phyloP scores from a whole-genome alignment of 208 protist genomes.

The Leishmania mexicana region DNA sequence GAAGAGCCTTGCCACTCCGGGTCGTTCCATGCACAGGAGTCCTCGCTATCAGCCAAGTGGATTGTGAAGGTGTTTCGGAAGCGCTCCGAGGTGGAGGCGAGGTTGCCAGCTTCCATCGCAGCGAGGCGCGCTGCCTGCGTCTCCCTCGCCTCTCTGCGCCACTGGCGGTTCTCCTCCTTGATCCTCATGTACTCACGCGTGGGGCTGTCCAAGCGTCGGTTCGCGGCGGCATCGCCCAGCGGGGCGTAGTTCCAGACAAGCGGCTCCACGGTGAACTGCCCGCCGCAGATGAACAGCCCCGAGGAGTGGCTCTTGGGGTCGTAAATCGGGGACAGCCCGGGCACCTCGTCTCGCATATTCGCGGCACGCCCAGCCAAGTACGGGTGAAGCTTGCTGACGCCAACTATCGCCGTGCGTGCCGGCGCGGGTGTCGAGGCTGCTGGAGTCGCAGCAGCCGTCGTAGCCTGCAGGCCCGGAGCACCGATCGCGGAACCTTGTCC shows the following conservation, averaged over 20 bases:
- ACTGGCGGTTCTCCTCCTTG: not conserved
- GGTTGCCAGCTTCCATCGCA: not conserved
- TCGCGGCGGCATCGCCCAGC: constrained; percentile 16
- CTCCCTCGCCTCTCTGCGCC: not conserved
- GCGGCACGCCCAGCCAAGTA: not conserved
- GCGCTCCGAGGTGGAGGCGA: not conserved
- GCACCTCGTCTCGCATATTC: not conserved
- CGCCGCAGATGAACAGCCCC: constrained; percentile 23
- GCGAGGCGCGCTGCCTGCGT: not conserved
- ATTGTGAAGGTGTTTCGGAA: not conserved
- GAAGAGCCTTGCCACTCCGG: not conserved
- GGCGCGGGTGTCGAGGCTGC: constrained; percentile 2
- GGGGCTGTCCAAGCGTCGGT: constrained; percentile 1
- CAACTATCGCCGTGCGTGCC: constrained; percentile 24
- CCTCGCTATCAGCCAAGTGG: not conserved
- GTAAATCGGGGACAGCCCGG: not conserved
- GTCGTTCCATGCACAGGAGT: constrained; percentile 3
- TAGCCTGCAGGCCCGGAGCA: too few relatives aligned
- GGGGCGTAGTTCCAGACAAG: constrained; percentile 14
- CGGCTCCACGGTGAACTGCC: constrained; percentile 19
- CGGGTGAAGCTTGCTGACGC: constrained; percentile 41
- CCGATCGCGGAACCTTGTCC: not conserved
- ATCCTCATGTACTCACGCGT: constrained; percentile 6
- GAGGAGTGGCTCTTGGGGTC: not conserved
- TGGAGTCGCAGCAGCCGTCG: not conserved